These are phyloP conservation scores for Pythium apleroticum DNA, from an alignment of 352 stramenopile genomes.

Conservation along the genomic window DNA sequence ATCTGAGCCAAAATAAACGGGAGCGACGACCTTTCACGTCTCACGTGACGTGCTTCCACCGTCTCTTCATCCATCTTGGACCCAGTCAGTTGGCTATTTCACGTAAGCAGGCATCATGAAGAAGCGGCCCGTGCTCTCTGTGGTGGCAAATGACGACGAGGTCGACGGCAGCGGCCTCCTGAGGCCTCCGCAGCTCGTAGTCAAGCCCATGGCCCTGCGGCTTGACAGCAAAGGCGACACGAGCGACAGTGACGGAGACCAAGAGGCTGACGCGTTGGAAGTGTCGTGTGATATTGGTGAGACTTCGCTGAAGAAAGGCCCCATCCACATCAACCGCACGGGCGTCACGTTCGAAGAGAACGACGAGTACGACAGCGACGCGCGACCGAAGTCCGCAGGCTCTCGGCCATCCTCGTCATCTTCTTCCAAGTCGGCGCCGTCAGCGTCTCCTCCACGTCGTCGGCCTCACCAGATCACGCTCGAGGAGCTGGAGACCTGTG, in stretches of 20 bases:
- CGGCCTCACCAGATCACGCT: slow-evolving; percentile 38
- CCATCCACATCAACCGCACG: slow-evolving; percentile 61
- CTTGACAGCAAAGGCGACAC: slow-evolving; percentile 11
- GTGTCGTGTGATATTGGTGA: slow-evolving; percentile 73
- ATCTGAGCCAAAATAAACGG: neutral
- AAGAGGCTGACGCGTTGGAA: slow-evolving; percentile 49
- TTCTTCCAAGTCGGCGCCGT: neutral
- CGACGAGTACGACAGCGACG: slow-evolving; percentile 9
- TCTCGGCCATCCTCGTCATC: slow-evolving; percentile 9
- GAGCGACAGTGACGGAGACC: slow-evolving; percentile 30
- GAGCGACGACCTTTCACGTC: slow-evolving; percentile 11
- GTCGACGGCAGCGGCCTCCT: slow-evolving; percentile 3
- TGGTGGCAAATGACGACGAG: slow-evolving; percentile 13
- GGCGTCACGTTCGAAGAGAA: slow-evolving; percentile 56
- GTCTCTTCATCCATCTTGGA: neutral
- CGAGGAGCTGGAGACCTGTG: slow-evolving; percentile 51
- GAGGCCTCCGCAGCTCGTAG: slow-evolving; percentile 14
- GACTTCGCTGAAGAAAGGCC: slow-evolving; percentile 66
- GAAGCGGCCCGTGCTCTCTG: slow-evolving; percentile 14
- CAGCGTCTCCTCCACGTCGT: slow-evolving; percentile 14
- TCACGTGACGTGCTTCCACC: neutral
- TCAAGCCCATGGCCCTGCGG: slow-evolving; percentile 13
- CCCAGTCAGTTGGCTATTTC: neutral
- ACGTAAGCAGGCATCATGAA: slow-evolving; percentile 9
- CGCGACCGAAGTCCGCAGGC: slow-evolving; percentile 7